Percentiles rank a stretch among this genome's conserved stretches.
These are phyloP conservation scores for Aspergillaceae sp. DNA, from an alignment of 2,329 filamentous ascomycete genomes.

Conservation along the genomic window DNA sequence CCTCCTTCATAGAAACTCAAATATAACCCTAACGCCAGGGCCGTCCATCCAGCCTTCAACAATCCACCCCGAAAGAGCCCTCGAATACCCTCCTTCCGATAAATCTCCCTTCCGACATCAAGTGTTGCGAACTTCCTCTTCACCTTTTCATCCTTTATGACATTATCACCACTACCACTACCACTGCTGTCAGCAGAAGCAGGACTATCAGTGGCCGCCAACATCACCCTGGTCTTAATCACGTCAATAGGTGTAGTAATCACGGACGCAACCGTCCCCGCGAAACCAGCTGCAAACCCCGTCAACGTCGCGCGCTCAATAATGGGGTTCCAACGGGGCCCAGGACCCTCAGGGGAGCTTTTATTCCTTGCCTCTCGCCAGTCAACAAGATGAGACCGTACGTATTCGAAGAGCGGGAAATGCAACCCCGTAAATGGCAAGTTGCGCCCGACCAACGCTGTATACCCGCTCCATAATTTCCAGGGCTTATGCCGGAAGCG, in stretches of 20 bases:
- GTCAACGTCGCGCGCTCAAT: slow-evolving; percentile 63
- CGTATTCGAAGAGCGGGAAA: slow-evolving; percentile 74
- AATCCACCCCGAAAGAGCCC: slow-evolving; percentile 67
- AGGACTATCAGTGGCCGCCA: slow-evolving; percentile 44
- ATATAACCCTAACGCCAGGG: slow-evolving; percentile 74
- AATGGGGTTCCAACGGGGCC: slow-evolving; percentile 33
- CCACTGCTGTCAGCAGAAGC: neutral
- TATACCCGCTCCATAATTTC: slow-evolving; percentile 62
- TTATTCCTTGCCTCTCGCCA: slow-evolving; percentile 31
- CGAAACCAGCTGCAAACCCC: slow-evolving; percentile 61
- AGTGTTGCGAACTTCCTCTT: slow-evolving; percentile 29
- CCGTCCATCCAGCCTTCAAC: slow-evolving; percentile 70
- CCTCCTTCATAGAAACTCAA: slow-evolving; percentile 78
- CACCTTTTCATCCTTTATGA: neutral
- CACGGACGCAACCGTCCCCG: slow-evolving; percentile 66
- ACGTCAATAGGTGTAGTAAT: slow-evolving; percentile 87
- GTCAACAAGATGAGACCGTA: slow-evolving; percentile 48
- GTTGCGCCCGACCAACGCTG: slow-evolving; percentile 71
- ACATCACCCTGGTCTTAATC: slow-evolving; percentile 83
- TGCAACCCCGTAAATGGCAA: slow-evolving; percentile 81
- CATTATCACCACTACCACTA: slow-evolving; percentile 3
- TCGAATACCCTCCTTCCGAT: slow-evolving; percentile 56
- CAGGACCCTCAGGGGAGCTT: slow-evolving; percentile 24
- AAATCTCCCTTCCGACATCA: slow-evolving; percentile 56
- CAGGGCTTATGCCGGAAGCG: slow-evolving; percentile 50